Conservation (phyloP, 2,329 filamentous ascomycete genomes). For the Zymoseptoria brevis region DNA sequence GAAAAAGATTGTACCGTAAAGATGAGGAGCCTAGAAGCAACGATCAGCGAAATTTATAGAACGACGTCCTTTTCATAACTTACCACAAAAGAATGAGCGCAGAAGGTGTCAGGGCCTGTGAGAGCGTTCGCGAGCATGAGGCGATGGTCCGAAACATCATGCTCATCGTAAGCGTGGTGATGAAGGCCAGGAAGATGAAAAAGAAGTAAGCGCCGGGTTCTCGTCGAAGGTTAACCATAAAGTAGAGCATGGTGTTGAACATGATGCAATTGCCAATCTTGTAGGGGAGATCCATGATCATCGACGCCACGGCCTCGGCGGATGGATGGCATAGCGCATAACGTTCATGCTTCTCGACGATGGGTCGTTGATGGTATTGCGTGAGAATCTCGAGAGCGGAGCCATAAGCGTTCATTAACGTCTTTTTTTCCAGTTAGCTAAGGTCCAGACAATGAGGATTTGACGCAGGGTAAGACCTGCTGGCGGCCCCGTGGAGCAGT, state of each 20-base stretch:
- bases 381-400: conserved; percentile 77
- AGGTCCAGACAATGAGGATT: too few species aligned
- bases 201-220: conserved; percentile 75
- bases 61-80: too few species aligned
- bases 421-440: conserved; percentile 21
- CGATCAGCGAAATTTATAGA: too few species aligned
- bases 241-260: conserved; percentile 78
- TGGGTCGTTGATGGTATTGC: conserved; percentile 79
- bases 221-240: conserved; percentile 73
- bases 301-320: conserved; percentile 78
- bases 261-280: conserved; percentile 66
- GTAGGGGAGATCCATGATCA: conserved; percentile 78
- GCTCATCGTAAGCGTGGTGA: conserved; percentile 68
- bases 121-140: conserved; percentile 61
- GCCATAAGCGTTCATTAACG: conserved; percentile 77
- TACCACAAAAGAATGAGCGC: conserved; percentile 55
- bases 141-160: conserved; percentile 80
- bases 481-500: too few species aligned
- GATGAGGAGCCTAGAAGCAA: too few species aligned
- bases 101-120: conserved; percentile 50
- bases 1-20: too few species aligned
- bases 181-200: conserved; percentile 69
- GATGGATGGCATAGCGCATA: conserved; percentile 88
- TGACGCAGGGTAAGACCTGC: too few species aligned
- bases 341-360: conserved; percentile 80